These are phyloP conservation scores for Neoboletus subvelutipes DNA, from an alignment of 768 basidiomycete species.

Conservation along the genomic window DNA sequence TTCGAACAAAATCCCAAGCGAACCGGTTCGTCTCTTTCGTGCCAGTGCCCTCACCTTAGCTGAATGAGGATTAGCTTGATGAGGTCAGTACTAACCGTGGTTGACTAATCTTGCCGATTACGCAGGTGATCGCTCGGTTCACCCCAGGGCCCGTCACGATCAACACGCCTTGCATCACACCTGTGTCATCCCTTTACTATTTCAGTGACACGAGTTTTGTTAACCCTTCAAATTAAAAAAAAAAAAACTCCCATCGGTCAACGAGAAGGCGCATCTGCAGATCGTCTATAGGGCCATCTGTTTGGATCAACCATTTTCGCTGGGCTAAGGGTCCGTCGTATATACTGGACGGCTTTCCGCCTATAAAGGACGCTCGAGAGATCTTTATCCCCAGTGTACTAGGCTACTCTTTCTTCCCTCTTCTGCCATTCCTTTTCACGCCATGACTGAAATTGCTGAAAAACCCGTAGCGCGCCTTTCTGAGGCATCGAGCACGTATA, in stretches of 20 bases:
- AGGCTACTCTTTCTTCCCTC: not conserved
- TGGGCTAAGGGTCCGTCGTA: not conserved
- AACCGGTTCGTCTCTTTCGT: slow-evolving; percentile 8
- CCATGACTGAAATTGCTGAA: slow-evolving; percentile 24
- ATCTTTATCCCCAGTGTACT: not conserved
- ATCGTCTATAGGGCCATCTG: not conserved
- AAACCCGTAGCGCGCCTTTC: slow-evolving; percentile 19
- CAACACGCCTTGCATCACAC: not conserved
- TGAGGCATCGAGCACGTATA: slow-evolving; percentile 19
- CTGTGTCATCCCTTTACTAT: not conserved
- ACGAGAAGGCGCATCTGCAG: not conserved
- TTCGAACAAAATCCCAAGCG: not conserved
- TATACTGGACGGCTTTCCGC: not conserved
- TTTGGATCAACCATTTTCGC: slow-evolving; percentile 7
- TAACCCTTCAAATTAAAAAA: slow-evolving; percentile 7
- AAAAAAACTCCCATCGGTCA: slow-evolving; percentile 3
- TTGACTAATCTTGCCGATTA: slow-evolving; percentile 10
- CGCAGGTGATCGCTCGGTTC: slow-evolving; percentile 6
- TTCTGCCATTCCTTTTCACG: slow-evolving; percentile 1
- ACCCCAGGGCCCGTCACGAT: not conserved
- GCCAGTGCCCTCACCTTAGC: not conserved
- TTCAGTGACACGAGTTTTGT: not conserved
- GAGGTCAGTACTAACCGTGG: slow-evolving; percentile 13
- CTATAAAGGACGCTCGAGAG: slow-evolving; percentile 24
- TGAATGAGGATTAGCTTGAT: not conserved